Evolutionary conservation across 2,329 filamentous ascomycete species (phyloP), one percentile per base, ranked within the genome.

Genomic region (Tolypocladium tundrense): DNA sequence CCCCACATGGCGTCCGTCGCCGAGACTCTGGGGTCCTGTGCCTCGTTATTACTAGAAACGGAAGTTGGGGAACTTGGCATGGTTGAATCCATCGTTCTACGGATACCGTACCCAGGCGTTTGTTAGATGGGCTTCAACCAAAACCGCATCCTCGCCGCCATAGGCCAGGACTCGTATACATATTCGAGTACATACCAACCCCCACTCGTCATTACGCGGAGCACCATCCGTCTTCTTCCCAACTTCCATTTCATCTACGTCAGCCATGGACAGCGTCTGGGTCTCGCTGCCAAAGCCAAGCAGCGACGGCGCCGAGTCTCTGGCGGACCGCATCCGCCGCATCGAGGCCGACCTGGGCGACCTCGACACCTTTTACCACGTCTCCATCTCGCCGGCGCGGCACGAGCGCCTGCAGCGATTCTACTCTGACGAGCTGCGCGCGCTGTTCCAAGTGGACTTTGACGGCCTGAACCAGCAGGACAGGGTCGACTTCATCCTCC

Each of bases 281-380:
- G 60, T 65, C 9, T 52, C 59, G 39, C 41, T 61, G 37, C 59
- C 60, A 4, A 58, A 58, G 33, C 55, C 58, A 10, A 45, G 54
- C 41, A 52, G 51, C 13, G 50, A 41, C 43, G 54, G 39, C 11
- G 52, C 57, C n/a, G 71, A 75, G 57, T 67, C 66, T 2, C 72
- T 78, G 64, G 61, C 68, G 40, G 73, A 78, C 45, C 72, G 75
- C 27, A 73, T 81, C 16, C 65, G 71, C 11, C 73, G 77, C 10
- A 70, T 82, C 4, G 66, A 64, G 3, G 68, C 70, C 40, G 81
- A 84, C 58, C 60, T 80, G 2, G 60, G 68, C 9, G 75, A 81
- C n/a, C 67, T 84, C 2, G 65, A 73, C 10, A 67, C 65, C 1
- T 82, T 79, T 63, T 81, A 81, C 67, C 77, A 75, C 55, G 74